phyloP scores from a whole-genome alignment of 306 rosid species.

The Pterocarpus macrocarpus region DNA sequence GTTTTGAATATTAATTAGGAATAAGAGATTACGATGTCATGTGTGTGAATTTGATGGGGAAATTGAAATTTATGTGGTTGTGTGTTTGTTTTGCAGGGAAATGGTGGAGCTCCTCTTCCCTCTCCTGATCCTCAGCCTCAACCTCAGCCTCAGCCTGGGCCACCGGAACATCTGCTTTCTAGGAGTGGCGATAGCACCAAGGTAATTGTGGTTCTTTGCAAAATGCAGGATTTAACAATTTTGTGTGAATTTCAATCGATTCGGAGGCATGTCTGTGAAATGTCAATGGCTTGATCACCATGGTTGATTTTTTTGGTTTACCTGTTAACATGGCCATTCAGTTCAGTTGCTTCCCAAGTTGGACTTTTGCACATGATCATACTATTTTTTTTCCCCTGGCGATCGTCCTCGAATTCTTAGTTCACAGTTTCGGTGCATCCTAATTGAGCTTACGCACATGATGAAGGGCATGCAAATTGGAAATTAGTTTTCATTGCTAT shows the following conservation, averaged over 20 bases:
- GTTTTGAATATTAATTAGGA: neutral
- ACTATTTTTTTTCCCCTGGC: neutral
- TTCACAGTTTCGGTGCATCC: neutral
- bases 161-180: slow-evolving; percentile 47
- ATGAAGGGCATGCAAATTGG: neutral
- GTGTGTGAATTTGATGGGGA: neutral
- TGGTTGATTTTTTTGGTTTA: slow-evolving; percentile 12
- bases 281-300: slow-evolving; percentile 1
- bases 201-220: slow-evolving; percentile 51
- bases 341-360: slow-evolving; percentile 17
- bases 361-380: neutral
- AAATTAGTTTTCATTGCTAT: neutral
- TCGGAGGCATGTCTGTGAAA: slow-evolving; percentile 5
- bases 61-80: neutral
- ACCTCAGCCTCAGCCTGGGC: slow-evolving; percentile 48
- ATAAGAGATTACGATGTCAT: neutral
- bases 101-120: slow-evolving; percentile 45
- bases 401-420: neutral
- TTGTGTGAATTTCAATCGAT: neutral
- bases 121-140: slow-evolving; percentile 49
- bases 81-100: slow-evolving; percentile 59
- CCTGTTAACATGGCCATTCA: slow-evolving; percentile 8
- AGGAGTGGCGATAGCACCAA: slow-evolving; percentile 63
- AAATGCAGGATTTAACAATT: neutral
- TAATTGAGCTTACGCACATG: neutral